Evolutionary conservation across 306 rosid species (phyloP), one percentile per base, ranked within the genome.

Genomic region (Urtica urens): DNA sequence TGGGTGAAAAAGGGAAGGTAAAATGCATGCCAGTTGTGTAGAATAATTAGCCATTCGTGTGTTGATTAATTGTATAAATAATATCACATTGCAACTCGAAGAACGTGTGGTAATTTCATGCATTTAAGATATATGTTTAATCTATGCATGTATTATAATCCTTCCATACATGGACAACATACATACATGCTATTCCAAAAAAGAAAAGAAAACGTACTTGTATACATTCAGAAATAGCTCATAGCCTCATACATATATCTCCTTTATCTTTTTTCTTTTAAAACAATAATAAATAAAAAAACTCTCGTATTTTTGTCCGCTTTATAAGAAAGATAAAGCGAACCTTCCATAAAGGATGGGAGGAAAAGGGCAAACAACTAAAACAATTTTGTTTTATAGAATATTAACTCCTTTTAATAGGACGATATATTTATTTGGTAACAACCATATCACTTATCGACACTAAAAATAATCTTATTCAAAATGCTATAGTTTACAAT

Each of bases 321-420:
- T 72, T 66, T 66, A 62, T 16, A 26, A 33, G 63, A 76, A 68
- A 51, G 70, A 56, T 29, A 45, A 68, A 38, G n/a, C 3, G 38
- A 64, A 64, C 61, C 71, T 81, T 74, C 75, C 16, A 31, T 14
- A 51, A 31, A 56, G 67, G 22, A 12, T 60, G 29, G 23, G 33
- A 37, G 34, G 10, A 51, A 54, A 59, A 12, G 18, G 57, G 57
- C 14, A 18, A 18, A 30, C n/a, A 38, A 65, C 39, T 23, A 10
- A 6, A 26, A 23, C 47, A 46, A 59, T 51, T 57, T 56, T 19
- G 7, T 23, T 38, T 42, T 46, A 21, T 48, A 20, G 21, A 10
- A 29, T 29, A 13, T 19, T 23, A 50, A 4, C 38, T 50, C 8
- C 13, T 9, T 30, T 30, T 50, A 8, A 19, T 11, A 8, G 19